Base-by-base conservation (phyloP, 2,329 filamentous ascomycete species). In the Talaromyces islandicus region DNA sequence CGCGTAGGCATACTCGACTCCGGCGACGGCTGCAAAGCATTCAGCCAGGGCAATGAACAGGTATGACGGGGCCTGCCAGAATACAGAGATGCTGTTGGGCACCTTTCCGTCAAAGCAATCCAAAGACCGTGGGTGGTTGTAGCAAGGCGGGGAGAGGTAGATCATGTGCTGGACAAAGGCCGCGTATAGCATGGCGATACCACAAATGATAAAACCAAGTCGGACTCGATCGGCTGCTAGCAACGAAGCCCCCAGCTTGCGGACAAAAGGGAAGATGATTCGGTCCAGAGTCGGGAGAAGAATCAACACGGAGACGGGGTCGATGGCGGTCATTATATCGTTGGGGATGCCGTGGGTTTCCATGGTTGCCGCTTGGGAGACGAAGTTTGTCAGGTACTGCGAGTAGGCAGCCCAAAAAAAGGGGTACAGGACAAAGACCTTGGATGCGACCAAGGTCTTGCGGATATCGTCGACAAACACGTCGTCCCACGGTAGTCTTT, bases 1-100 rank as follows among this genome's bases (percentile, higher is more conserved):
- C 71, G 86, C 87, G 77, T 86, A 92, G 41, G 89, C 89, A 64
- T 90, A 91, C 70, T 91, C 89, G 64, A 89, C 84, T 1, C 85
- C 86, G 2, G 83, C 85, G 59, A 86, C 79, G 7, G 78, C 81
- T 1, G 82, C 80, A 63, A 85, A 80, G 67, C 84, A 84, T 68
- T 85, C 83, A 3, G 81, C 82, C 62, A 84, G 77, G 63, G 79
- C 83, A 60, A 83, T 78, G 1, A 86, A 73, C 5, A 83, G 73
- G 67, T 82, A 82, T 3, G 77, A 71, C 1, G 78, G 67, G 11
- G 78, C 69, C 64, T 83, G 81, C 0, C 79, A 70, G 79, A 81
- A 83, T 50, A 90, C 87, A 65, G 85, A 88, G 78, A 91, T 87
- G 32, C 80, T 65, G 7, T 57, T 57, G 6, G 55, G 41, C 2